Evolutionary conservation across 202 grass and related monocot genomes (phyloP).

Genomic region (Carex sylvatica): DNA sequence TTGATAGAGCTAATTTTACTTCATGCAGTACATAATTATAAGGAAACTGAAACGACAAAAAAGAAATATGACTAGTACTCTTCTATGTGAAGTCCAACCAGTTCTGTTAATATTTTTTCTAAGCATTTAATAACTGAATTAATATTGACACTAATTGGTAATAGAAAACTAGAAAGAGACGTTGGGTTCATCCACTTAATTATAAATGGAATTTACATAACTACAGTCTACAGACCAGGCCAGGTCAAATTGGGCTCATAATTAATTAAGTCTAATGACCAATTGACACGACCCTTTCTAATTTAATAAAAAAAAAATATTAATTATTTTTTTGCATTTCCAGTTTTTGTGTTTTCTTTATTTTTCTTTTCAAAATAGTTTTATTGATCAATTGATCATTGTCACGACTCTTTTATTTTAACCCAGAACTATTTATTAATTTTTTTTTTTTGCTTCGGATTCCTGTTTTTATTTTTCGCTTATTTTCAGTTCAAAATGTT

Average conservation of each 20-base stretch:
- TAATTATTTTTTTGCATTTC: neutral
- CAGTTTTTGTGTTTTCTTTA: too few species aligned
- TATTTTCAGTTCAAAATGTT: neutral
- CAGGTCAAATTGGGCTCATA: neutral
- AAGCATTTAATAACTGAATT: too few species aligned
- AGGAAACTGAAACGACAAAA: too few species aligned
- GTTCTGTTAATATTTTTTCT: too few species aligned
- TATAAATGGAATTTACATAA: neutral
- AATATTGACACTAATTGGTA: neutral
- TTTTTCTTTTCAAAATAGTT: too few species aligned
- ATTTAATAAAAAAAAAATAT: neutral
- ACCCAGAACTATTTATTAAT: too few species aligned
- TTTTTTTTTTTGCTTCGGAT: neutral
- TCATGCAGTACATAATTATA: too few species aligned
- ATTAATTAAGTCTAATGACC: neutral
- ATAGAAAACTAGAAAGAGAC: neutral
- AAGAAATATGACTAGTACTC: too few species aligned
- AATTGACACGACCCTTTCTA: neutral
- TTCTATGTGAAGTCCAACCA: too few species aligned
- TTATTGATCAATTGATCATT: too few species aligned
- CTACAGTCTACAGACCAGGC: neutral
- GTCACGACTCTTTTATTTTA: too few species aligned
- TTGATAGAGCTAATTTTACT: too few species aligned
- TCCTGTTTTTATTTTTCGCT: neutral
- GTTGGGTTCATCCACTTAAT: neutral